Base-by-base conservation (phyloP, 176 grass and related monocot species). In the Oryza glumipatula region DNA sequence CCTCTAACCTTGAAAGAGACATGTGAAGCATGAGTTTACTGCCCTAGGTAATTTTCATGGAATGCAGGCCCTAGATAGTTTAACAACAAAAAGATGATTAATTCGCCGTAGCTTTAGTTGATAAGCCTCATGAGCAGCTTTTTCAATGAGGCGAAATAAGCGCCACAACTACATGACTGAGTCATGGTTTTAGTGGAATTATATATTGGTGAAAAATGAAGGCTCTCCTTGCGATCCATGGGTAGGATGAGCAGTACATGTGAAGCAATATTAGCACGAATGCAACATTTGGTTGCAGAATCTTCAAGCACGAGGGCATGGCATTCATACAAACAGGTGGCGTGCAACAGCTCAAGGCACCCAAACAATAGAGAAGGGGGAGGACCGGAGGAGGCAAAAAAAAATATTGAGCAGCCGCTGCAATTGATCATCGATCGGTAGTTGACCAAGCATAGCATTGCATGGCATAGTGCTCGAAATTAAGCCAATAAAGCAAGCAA, bases 321-420 rank as follows among this genome's bases (percentile, higher is more conserved):
- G 39, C 36, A 47, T 19, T 79, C 23, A 6, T 36, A 79, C 60
- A 67, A 79, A 67, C 77, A 79, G 41, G 77, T 47, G 15, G 61
- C 12, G 22, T 48, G 61, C 41, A 46, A 32, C 49, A 35, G 15
- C 7, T 41, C 36, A n/a, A 19, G 41, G 21, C 70, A 72, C 21
- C 38, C 47, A 28, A 74, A 3, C 46, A 48, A 48, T 48, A 48
- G 8, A 9, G 8, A n/a, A 28, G 15, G n/a, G 17, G 72, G 44
- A 38, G 36, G 0, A 6, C 36, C 36, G 17, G 45, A 51, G 6
- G 22, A 74, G 41, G 2, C 16, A 8, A 47, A 28, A 43, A 71
- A 32, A 3, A n/a, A 9, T 3, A 19, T 38, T 38, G 5, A 38
- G 36, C 46, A 48, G 12, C 46, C 11, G 46, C 46, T 48, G 46